Evolutionary conservation across 2,329 filamentous ascomycete genomes (phyloP).

Genomic region (Cryphonectria japonica): DNA sequence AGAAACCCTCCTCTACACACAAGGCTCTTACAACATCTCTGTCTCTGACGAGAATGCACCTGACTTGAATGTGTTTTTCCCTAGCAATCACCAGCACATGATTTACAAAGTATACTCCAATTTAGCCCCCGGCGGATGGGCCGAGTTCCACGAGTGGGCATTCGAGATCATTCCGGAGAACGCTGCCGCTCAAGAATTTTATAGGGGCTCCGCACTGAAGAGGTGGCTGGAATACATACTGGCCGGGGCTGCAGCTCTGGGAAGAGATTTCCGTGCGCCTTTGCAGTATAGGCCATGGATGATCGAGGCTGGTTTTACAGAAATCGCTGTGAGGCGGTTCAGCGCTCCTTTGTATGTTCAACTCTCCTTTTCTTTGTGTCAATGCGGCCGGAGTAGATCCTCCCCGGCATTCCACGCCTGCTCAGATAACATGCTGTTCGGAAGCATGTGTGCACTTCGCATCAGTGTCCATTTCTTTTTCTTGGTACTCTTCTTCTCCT

Average conservation of each 20-base stretch:
- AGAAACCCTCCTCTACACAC: too few species aligned
- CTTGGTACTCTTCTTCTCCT: neutral
- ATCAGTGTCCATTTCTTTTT: neutral
- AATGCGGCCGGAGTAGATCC: neutral
- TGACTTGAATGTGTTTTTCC: neutral
- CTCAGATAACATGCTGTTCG: neutral
- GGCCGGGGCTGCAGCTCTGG: constrained; percentile 4
- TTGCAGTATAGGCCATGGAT: constrained; percentile 9
- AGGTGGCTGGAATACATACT: constrained; percentile 6
- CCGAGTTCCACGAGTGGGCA: constrained; percentile 20
- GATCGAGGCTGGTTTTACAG: constrained; percentile 12
- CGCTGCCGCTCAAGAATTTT: neutral
- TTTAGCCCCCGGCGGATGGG: constrained; percentile 13
- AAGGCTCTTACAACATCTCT: neutral
- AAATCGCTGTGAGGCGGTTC: constrained; percentile 9
- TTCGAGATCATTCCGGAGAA: constrained; percentile 12
- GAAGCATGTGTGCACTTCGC: neutral
- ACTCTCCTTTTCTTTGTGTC: neutral
- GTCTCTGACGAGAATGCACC: neutral
- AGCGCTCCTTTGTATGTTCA: constrained; percentile 4
- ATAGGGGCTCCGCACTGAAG: constrained; percentile 10
- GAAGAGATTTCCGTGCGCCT: constrained; percentile 6
- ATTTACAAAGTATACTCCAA: neutral
- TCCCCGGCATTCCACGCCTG: too few species aligned
- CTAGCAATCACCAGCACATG: constrained; percentile 6